These are phyloP conservation scores for Acidiella bohemica DNA, from an alignment of 495 filamentous ascomycete species.

Conservation along the genomic window DNA sequence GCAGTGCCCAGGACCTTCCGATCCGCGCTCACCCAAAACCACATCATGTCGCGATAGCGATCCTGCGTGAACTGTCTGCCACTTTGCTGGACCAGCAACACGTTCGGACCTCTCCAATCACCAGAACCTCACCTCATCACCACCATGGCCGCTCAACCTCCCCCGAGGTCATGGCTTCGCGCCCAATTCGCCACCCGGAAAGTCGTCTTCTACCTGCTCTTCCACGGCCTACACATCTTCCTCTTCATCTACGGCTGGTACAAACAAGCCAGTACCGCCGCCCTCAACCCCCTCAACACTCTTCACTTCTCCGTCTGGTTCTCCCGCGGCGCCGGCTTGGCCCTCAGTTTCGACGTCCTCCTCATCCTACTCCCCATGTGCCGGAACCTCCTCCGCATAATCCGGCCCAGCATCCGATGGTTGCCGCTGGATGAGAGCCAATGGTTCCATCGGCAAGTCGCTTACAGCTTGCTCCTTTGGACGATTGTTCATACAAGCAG, in stretches of 20 bases:
- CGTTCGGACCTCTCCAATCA: too few species aligned
- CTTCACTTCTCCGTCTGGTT: slow-evolving; percentile 87
- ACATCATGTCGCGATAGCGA: not conserved
- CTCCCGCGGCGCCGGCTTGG: slow-evolving; percentile 81
- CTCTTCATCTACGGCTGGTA: slow-evolving; percentile 87
- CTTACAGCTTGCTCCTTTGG: slow-evolving; percentile 77
- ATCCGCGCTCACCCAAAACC: too few species aligned
- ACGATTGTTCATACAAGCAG: slow-evolving; percentile 59
- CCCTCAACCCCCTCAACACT: slow-evolving; percentile 63
- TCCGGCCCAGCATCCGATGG: slow-evolving; percentile 79
- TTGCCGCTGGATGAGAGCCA: slow-evolving; percentile 86
- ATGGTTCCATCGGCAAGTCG: slow-evolving; percentile 94
- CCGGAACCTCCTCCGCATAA: slow-evolving; percentile 66
- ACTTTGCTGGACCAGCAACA: too few species aligned
- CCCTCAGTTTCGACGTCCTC: slow-evolving; percentile 66
- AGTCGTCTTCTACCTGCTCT: slow-evolving; percentile 62
- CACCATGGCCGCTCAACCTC: slow-evolving; percentile 15
- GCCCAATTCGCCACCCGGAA: slow-evolving; percentile 22
- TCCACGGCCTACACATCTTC: slow-evolving; percentile 70
- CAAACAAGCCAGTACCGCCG: slow-evolving; percentile 49
- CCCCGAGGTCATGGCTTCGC: slow-evolving; percentile 15
- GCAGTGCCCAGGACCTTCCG: too few species aligned
- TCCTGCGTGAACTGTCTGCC: too few species aligned
- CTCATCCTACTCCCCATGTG: slow-evolving; percentile 92
- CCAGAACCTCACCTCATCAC: not conserved